Evolutionary conservation across 345 rosid genomes (phyloP), one percentile per base, ranked within the genome.

Genomic region (Xanthoceras sorbifolium): DNA sequence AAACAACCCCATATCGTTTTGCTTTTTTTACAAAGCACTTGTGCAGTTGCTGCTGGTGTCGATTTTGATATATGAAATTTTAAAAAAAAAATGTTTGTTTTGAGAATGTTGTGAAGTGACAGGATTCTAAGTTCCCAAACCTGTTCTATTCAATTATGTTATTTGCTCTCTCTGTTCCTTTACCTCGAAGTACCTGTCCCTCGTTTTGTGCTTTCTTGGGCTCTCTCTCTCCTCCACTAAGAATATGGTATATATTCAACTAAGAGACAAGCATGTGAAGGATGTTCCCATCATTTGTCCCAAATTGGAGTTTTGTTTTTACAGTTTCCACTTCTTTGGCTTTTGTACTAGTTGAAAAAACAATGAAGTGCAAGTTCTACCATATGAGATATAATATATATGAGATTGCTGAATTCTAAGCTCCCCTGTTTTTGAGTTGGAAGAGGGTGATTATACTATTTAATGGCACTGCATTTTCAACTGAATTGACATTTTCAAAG

Each of bases 401-500:
- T 44, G 69, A 63, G 61, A 46, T 31, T 64, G 66, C 75, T 63
- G 57, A 15, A 42, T 67, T 77, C 67, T 34, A 25, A 31, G 59
- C 20, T 50, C 59, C 34, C 74, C 28, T 38, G 69, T 66, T 22
- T 40, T 59, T 7, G 42, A n/a, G 67, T 77, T 69, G 69, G 31
- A 60, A 70, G 69, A 64, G 28, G 25, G 57, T 68, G 57, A 60
- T 32, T 62, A 52, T 5, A 62, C 60, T n/a, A 64, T 62, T 73
- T 28, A 17, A 38, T 23, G 38, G 32, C 38, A 31, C 73, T 17
- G 66, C 76, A 61, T 44, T 73, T 63, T 71, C 77, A 63, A 73
- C 69, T 29, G 42, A 73, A 73, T 61, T 73, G 77, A 73, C 77
- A 36, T 63, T 20, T n/a, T 73, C 8, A 1, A 62, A 72, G 68